These are phyloP conservation scores for Teratosphaeria nubilosa DNA, from an alignment of 2,329 filamentous ascomycete species.

Conservation along the genomic window DNA sequence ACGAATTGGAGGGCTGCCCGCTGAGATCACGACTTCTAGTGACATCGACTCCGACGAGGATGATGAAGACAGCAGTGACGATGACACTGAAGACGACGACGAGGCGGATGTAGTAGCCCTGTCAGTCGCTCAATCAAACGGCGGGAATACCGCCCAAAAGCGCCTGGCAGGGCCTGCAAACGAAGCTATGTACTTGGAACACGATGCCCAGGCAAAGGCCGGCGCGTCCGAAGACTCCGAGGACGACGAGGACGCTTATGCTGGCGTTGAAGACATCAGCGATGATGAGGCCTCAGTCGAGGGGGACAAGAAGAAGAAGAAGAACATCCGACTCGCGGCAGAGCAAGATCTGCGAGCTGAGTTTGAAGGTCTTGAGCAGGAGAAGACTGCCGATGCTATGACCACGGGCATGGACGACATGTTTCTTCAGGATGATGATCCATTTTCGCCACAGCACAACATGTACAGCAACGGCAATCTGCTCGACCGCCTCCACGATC, in stretches of 20 bases:
- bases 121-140: slow-evolving; percentile 13
- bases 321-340: slow-evolving; percentile 13
- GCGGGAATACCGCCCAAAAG: slow-evolving; percentile 5
- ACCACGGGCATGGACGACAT: slow-evolving; percentile 16
- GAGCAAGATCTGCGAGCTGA: slow-evolving; percentile 21
- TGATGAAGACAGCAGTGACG: slow-evolving; percentile 12
- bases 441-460: slow-evolving; percentile 2
- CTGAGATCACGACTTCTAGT: neutral
- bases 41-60: slow-evolving; percentile 8
- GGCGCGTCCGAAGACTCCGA: slow-evolving; percentile 4
- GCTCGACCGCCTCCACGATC: neutral
- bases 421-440: slow-evolving; percentile 6
- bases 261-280: slow-evolving; percentile 21
- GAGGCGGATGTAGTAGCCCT: slow-evolving; percentile 23
- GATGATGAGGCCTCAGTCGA: slow-evolving; percentile 12
- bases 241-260: slow-evolving; percentile 19
- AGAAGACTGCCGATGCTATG: slow-evolving; percentile 8
- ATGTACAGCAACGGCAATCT: slow-evolving; percentile 9
- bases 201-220: slow-evolving; percentile 12
- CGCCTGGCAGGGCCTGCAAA: slow-evolving; percentile 20
- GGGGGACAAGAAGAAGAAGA: neutral
- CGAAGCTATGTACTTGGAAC: slow-evolving; percentile 6
- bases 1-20: neutral
- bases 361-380: slow-evolving; percentile 16
- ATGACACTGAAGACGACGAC: slow-evolving; percentile 11